Percentiles rank a stretch among this genome's conserved stretches.
Evolutionary conservation across 495 filamentous ascomycete species (phyloP).

Genomic region (Filosporella fistucella): DNA sequence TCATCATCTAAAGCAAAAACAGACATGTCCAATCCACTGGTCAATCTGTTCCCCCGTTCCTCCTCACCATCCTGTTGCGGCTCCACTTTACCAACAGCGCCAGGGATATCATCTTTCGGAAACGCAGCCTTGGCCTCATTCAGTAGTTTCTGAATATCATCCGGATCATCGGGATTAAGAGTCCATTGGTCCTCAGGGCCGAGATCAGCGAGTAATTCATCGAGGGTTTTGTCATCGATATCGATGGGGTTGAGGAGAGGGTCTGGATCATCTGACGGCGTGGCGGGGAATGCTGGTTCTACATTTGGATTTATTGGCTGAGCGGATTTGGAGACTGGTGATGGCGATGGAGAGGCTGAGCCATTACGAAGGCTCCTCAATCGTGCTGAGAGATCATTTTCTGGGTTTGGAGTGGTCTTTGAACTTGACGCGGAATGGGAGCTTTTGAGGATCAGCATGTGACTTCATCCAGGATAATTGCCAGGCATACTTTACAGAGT

Average conservation of each 20-base stretch:
- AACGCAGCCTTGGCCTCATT: constrained; percentile 25
- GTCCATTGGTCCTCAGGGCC: constrained; percentile 30
- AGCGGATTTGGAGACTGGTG: not conserved
- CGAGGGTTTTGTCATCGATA: constrained; percentile 24
- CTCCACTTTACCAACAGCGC: not conserved
- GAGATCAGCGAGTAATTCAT: constrained; percentile 33
- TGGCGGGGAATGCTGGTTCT: not conserved
- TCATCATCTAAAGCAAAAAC: constrained; percentile 21
- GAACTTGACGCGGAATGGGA: constrained; percentile 2
- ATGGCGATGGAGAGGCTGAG: constrained; percentile 13
- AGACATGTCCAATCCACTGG: constrained; percentile 22
- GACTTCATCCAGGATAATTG: not conserved
- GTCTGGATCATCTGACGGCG: constrained; percentile 16
- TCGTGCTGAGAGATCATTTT: constrained; percentile 28
- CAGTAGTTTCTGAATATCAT: constrained; percentile 25
- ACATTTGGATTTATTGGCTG: not conserved
- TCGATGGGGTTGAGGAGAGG: constrained; percentile 12
- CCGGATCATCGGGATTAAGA: constrained; percentile 25
- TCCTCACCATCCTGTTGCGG: not conserved
- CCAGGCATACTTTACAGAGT: constrained; percentile 15
- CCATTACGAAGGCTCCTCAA: constrained; percentile 26
- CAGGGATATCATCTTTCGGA: constrained; percentile 2
- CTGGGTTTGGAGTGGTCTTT: constrained; percentile 13
- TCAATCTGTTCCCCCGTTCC: constrained; percentile 3
- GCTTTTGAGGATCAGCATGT: constrained; percentile 5